Base-by-base conservation (phyloP, 116 monocot genomes). In the Iris pallida region DNA sequence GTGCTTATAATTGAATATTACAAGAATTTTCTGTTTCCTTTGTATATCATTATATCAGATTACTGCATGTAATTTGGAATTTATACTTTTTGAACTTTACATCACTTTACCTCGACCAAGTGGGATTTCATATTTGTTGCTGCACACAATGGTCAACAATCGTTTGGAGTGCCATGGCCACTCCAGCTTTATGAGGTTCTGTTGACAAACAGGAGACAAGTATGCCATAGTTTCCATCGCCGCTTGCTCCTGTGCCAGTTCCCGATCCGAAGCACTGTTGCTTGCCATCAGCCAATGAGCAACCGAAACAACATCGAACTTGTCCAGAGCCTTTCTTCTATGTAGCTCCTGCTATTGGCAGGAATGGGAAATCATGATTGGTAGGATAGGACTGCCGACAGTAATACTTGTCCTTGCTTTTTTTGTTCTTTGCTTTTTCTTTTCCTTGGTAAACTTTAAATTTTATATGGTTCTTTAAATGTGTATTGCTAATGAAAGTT, bases 201-300 rank as follows among this genome's bases (percentile, higher is more conserved):
- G 42, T 66, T 53, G 52, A 53, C 52, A 53, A 66, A 53, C 53
- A 53, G 66, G 49, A 66, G 41, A 53, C 53, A 41, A 53, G 40
- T 40, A n/a, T 41, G n/a, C 44, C 13, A 0, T 7, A 9, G 53
- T 53, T 66, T 20, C 53, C 0, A 40, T 51, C n/a, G n/a, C 7
- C 40, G 40, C 42, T 52, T 46, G 7, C 49, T 51, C 4, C 1
- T 51, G 49, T 0, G 13, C 1, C 49, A 51, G 1, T 51, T 66
- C 52, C 52, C 53, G 7, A 7, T 6, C 53, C 41, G 66, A 66
- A 53, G 41, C 53, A 20, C 8, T 51, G 19, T 41, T 41, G 11
- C 8, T 66, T 53, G 2, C 46, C 52, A 53, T n/a, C n/a, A 4
- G 40, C 30, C 53, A 66, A 66, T 66, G 20, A 63, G 46, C 6